A percentile compares a stretch with the other conserved stretches of the same genome.
phyloP scores from a whole-genome alignment of 208 protist genomes.

The Endotrypanum monterogeii region DNA sequence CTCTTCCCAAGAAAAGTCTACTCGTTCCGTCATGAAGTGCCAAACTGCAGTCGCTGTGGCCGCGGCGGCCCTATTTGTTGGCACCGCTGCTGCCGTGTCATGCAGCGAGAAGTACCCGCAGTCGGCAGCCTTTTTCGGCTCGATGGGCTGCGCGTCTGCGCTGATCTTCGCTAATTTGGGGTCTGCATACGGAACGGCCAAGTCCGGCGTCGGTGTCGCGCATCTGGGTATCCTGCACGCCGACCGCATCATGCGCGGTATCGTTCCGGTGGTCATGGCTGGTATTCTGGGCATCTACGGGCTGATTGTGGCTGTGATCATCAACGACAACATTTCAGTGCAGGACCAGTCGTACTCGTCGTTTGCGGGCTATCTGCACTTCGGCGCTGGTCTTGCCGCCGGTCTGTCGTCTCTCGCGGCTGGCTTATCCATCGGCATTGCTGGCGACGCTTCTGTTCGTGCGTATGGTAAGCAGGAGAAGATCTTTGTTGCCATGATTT shows the following conservation, averaged over 20 bases:
- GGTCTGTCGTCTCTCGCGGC: slow-evolving; percentile 96
- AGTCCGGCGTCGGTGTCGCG: slow-evolving; percentile 97
- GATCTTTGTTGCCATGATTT: slow-evolving; percentile 99
- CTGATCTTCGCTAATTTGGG: slow-evolving; percentile 95
- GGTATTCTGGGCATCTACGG: slow-evolving; percentile 99
- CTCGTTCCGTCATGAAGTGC: slow-evolving; percentile 20
- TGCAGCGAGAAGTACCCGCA: slow-evolving; percentile 81
- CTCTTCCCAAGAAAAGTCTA: neutral
- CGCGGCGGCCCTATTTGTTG: slow-evolving; percentile 27
- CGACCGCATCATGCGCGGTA: slow-evolving; percentile 95
- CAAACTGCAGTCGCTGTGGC: slow-evolving; percentile 21
- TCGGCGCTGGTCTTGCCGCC: slow-evolving; percentile 92
- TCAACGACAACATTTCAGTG: slow-evolving; percentile 87
- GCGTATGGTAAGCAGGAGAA: slow-evolving; percentile 95
- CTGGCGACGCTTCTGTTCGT: slow-evolving; percentile 96
- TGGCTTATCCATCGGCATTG: slow-evolving; percentile 99
- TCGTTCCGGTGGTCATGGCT: slow-evolving; percentile 93
- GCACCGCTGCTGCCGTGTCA: slow-evolving; percentile 48
- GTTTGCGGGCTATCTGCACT: slow-evolving; percentile 85
- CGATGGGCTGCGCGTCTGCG: slow-evolving; percentile 94
- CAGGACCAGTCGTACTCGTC: slow-evolving; percentile 70
- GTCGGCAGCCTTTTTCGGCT: slow-evolving; percentile 96
- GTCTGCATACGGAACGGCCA: slow-evolving; percentile 98
- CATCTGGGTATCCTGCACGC: slow-evolving; percentile 97
- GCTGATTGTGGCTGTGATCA: slow-evolving; percentile 99